A percentile compares a stretch with the other conserved stretches of the same genome.
These are phyloP conservation scores for Phytophthora meadii DNA, from an alignment of 352 stramenopile genomes.

Conservation along the genomic window DNA sequence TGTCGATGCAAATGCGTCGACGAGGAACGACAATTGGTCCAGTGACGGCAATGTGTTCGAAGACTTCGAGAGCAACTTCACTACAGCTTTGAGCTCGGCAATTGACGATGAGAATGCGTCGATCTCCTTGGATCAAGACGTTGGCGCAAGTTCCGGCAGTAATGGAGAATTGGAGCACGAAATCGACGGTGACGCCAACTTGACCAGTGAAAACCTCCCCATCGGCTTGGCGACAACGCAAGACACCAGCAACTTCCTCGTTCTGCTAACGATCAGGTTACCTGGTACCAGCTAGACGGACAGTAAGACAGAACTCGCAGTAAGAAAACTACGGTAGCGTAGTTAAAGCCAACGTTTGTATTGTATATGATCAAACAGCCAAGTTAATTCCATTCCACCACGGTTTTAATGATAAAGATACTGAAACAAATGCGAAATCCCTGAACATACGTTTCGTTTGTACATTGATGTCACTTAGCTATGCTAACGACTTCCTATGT, in stretches of 20 bases:
- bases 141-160: slow-evolving; percentile 1
- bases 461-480: too few relatives aligned
- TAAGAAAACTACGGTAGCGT: too few relatives aligned
- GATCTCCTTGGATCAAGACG: slow-evolving; percentile 2
- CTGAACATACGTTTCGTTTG: too few relatives aligned
- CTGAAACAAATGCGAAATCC: too few relatives aligned
- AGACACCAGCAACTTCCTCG: background rate
- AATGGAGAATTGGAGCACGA: slow-evolving; percentile 2
- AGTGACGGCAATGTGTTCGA: slow-evolving; percentile 3
- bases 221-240: background rate
- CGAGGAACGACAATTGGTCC: background rate
- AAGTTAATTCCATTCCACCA: too few relatives aligned
- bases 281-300: too few relatives aligned
- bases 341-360: background rate
- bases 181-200: slow-evolving; percentile 15
- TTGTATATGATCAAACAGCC: too few relatives aligned
- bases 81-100: slow-evolving; percentile 1
- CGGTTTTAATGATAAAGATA: too few relatives aligned
- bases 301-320: too few relatives aligned
- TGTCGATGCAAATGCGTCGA: slow-evolving; percentile 11
- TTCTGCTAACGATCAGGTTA: background rate
- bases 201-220: slow-evolving; percentile 6
- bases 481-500: too few relatives aligned
- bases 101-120: slow-evolving; percentile 6
- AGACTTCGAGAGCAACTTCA: slow-evolving; percentile 5